phyloP scores from a whole-genome alignment of 306 rosid species.

The Malus fusca region DNA sequence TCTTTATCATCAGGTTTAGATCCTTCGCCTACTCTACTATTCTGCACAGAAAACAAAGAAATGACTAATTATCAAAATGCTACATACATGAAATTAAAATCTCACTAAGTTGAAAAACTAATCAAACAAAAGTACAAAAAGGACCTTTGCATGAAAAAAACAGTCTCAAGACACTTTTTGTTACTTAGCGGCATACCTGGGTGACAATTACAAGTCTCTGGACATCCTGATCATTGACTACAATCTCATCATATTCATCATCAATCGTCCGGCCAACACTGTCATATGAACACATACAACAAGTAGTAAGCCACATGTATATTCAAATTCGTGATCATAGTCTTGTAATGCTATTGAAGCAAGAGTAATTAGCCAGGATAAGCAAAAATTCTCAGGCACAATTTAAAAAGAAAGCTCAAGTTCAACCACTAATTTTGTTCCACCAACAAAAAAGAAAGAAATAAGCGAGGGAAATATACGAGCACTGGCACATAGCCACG shows the following conservation, averaged over 20 bases:
- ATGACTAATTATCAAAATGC: slow-evolving; percentile 1
- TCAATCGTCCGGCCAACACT: slow-evolving; percentile 50
- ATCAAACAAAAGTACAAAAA: not conserved
- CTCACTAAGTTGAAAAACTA: too few relatives aligned
- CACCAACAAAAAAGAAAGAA: not conserved
- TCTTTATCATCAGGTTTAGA: slow-evolving; percentile 37
- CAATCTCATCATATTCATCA: slow-evolving; percentile 74
- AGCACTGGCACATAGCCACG: not conserved
- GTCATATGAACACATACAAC: slow-evolving; percentile 11
- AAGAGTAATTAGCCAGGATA: slow-evolving; percentile 1
- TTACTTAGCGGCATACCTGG: slow-evolving; percentile 48
- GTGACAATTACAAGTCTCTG: slow-evolving; percentile 90
- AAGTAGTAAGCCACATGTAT: not conserved
- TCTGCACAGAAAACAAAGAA: slow-evolving; percentile 37
- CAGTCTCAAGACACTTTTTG: not conserved
- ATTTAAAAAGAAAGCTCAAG: not conserved
- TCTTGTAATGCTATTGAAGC: not conserved
- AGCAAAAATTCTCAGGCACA: not conserved
- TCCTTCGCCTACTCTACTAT: slow-evolving; percentile 41
- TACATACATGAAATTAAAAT: not conserved
- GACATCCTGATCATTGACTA: slow-evolving; percentile 76
- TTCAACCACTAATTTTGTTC: not conserved
- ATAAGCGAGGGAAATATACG: too few relatives aligned
- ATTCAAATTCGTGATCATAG: not conserved
- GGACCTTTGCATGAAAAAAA: not conserved